Conservation (phyloP, 2,329 filamentous ascomycete genomes). For the Alternaria burnsii region DNA sequence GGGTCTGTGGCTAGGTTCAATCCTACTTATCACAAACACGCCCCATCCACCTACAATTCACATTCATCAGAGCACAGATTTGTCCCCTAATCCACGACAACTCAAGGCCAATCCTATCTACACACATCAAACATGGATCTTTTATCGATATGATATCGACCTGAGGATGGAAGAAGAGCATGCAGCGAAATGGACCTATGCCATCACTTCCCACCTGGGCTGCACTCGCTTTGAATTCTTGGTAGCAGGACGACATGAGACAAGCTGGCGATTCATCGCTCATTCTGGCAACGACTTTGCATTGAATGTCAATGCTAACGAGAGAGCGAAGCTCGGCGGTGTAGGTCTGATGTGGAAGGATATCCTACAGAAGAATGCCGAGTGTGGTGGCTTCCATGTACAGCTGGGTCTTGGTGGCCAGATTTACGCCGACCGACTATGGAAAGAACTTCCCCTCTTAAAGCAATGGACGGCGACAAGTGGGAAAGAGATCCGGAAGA, state of each 20-base stretch:
- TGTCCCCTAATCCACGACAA: constrained; percentile 92
- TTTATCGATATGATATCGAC: constrained; percentile 93
- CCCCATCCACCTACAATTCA: constrained; percentile 96
- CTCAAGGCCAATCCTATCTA: constrained; percentile 82
- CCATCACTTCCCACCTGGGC: constrained; percentile 93
- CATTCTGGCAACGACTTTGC: constrained; percentile 98
- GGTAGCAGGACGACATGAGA: constrained; percentile 88
- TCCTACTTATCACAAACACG: constrained; percentile 89
- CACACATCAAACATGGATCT: constrained; percentile 91
- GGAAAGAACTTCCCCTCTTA: constrained; percentile 92
- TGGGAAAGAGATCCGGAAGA: constrained; percentile 92
- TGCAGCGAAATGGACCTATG: constrained; percentile 93
- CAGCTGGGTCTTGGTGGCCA: constrained; percentile 93
- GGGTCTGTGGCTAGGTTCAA: constrained; percentile 90
- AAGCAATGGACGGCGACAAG: constrained; percentile 95
- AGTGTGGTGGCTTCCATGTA: constrained; percentile 94
- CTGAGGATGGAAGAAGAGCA: constrained; percentile 83
- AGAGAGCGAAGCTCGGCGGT: constrained; percentile 85
- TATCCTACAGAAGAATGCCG: constrained; percentile 94
- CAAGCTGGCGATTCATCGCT: constrained; percentile 93
- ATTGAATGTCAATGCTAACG: constrained; percentile 83
- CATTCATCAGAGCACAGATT: constrained; percentile 85
- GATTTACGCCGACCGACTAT: constrained; percentile 92
- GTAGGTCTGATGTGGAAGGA: constrained; percentile 99
- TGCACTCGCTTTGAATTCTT: constrained; percentile 99